Conservation (phyloP, 73 alveolate genomes). For the Stentor roeselii region DNA sequence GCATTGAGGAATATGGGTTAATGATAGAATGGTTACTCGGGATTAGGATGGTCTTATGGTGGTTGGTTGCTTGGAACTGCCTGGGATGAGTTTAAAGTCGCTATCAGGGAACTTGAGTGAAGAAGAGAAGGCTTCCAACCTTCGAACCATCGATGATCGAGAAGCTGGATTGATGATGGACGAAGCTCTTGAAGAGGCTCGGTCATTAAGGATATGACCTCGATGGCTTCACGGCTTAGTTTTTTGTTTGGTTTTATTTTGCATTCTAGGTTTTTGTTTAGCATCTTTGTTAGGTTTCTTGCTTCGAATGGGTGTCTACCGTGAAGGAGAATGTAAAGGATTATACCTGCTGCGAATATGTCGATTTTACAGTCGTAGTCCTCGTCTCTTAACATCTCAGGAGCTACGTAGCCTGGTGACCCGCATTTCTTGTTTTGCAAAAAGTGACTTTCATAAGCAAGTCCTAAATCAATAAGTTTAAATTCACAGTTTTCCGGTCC, state of each 20-base stretch:
- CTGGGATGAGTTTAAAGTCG: no score
- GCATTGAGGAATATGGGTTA: neutral
- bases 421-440: neutral
- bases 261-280: slow-evolving; percentile 12
- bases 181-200: neutral
- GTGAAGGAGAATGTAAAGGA: neutral
- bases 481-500: neutral
- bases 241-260: neutral
- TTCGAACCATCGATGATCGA: neutral
- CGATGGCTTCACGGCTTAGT: neutral
- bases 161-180: neutral
- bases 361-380: neutral
- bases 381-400: slow-evolving; percentile 9
- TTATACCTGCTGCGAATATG: neutral
- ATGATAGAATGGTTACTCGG: neutral
- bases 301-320: slow-evolving; percentile 16
- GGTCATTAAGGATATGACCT: neutral
- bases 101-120: neutral
- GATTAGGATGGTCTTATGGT: neutral
- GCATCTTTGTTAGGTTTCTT: neutral
- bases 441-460: neutral
- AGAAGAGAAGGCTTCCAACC: neutral
- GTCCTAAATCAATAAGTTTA: neutral
- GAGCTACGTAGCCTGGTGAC: slow-evolving; percentile 26
- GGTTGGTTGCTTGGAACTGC: neutral